Evolutionary conservation across 2,329 filamentous ascomycete species (phyloP).

Genomic region (Neonectria coccinea): DNA sequence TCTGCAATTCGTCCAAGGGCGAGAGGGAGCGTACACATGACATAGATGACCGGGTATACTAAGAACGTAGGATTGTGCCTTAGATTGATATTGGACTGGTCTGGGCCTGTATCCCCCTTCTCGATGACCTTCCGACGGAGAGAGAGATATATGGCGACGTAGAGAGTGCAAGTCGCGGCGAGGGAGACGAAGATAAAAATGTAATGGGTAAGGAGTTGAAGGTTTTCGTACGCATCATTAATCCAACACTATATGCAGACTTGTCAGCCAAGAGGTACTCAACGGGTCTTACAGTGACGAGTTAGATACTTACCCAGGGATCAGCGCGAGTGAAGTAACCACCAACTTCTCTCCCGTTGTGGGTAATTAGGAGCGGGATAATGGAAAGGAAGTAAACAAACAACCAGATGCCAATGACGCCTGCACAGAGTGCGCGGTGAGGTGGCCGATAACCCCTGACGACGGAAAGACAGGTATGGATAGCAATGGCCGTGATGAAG

Average conservation of each 20-base stretch:
- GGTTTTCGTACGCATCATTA: constrained; percentile 61
- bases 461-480: constrained; percentile 74
- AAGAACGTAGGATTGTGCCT: constrained; percentile 65
- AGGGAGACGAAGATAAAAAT: constrained; percentile 68
- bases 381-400: constrained; percentile 68
- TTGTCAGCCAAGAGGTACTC: neutral
- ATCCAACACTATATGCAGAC: constrained; percentile 67
- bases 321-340: constrained; percentile 71
- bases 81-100: constrained; percentile 22
- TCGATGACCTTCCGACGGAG: constrained; percentile 44
- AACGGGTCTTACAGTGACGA: neutral
- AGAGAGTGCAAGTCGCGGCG: constrained; percentile 51
- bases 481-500: constrained; percentile 73
- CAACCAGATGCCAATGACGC: constrained; percentile 64
- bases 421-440: constrained; percentile 61
- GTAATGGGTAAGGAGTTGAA: constrained; percentile 72
- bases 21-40: constrained; percentile 73
- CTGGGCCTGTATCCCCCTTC: neutral
- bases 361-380: constrained; percentile 59
- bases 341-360: constrained; percentile 53
- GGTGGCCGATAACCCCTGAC: constrained; percentile 66
- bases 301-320: constrained; percentile 62
- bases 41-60: constrained; percentile 75
- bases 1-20: constrained; percentile 71
- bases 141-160: constrained; percentile 54